Evolutionary conservation across 2,329 filamentous ascomycete species (phyloP).

Genomic region (Neonectria coccinea): DNA sequence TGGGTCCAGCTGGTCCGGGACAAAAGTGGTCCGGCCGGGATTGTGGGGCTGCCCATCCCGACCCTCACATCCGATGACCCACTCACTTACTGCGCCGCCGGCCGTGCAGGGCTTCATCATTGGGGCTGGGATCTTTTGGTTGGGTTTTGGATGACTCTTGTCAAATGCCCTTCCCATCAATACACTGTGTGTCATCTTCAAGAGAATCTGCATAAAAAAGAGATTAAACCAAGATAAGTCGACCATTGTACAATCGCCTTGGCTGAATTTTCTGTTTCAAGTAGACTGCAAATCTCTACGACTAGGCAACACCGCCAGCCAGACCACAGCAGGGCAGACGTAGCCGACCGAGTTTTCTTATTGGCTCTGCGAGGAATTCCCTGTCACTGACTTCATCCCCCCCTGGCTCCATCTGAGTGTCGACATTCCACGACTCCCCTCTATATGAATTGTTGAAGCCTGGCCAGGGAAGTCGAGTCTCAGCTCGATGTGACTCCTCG

Average conservation of each 20-base stretch:
- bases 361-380: background rate
- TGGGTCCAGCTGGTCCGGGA: conserved; percentile 1
- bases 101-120: background rate
- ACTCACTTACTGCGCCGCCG: background rate
- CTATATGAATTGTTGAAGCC: background rate
- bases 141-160: no score
- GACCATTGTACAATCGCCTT: background rate
- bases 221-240: background rate
- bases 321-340: background rate
- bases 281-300: background rate
- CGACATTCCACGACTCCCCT: no score
- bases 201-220: background rate
- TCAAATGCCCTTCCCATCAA: background rate
- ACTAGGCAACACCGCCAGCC: background rate
- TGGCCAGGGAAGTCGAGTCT: background rate
- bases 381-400: background rate
- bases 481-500: background rate
- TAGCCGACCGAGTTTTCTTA: background rate
- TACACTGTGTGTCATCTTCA: background rate
- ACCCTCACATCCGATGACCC: conserved; percentile 8
- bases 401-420: background rate
- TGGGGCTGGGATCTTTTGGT: background rate
- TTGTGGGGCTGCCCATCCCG: background rate
- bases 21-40: conserved; percentile 1
- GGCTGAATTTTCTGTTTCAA: background rate